A percentile compares a stretch with the other conserved stretches of the same genome.
phyloP scores from a whole-genome alignment of 2,329 filamentous ascomycete species.

The Hansfordia pulvinata region DNA sequence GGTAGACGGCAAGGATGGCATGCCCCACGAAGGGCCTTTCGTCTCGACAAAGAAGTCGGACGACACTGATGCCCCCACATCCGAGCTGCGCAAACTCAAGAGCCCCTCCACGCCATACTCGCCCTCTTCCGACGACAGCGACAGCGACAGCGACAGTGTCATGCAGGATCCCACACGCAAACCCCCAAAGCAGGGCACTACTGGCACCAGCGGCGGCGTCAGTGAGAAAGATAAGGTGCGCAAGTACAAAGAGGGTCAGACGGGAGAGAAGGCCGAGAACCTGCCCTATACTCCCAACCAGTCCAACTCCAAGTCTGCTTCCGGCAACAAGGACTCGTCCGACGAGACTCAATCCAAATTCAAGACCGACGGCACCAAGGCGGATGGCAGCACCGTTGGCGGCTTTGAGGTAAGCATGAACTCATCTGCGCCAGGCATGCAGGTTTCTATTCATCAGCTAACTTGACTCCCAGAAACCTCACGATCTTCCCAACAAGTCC shows the following conservation, averaged over 20 bases:
- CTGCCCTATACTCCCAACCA: constrained; percentile 77
- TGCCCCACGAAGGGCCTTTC: constrained; percentile 78
- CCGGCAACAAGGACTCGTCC: constrained; percentile 22
- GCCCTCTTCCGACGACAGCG: constrained; percentile 35
- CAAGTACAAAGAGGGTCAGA: constrained; percentile 52
- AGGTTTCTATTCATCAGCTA: constrained; percentile 5
- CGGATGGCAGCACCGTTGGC: no score
- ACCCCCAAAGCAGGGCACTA: constrained; percentile 71
- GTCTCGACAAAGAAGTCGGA: constrained; percentile 41
- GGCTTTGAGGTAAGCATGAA: constrained; percentile 48
- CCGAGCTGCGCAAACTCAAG: constrained; percentile 21
- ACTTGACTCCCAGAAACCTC: constrained; percentile 50
- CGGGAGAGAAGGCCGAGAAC: constrained; percentile 54
- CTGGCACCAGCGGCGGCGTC: constrained; percentile 80
- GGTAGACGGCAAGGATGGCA: constrained; percentile 85
- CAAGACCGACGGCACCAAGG: no score
- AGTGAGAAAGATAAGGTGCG: constrained; percentile 73
- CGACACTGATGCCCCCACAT: constrained; percentile 17
- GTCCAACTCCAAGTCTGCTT: constrained; percentile 35
- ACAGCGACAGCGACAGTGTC: constrained; percentile 63
- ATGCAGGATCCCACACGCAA: constrained; percentile 80
- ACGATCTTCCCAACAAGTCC: constrained; percentile 64
- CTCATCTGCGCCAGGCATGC: no score
- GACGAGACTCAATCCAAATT: no score
- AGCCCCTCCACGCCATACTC: constrained; percentile 35